Evolutionary conservation across 2,329 filamentous ascomycete genomes (phyloP), one percentile per base, ranked within the genome.

Genomic region (Waltergamsia citrina): DNA sequence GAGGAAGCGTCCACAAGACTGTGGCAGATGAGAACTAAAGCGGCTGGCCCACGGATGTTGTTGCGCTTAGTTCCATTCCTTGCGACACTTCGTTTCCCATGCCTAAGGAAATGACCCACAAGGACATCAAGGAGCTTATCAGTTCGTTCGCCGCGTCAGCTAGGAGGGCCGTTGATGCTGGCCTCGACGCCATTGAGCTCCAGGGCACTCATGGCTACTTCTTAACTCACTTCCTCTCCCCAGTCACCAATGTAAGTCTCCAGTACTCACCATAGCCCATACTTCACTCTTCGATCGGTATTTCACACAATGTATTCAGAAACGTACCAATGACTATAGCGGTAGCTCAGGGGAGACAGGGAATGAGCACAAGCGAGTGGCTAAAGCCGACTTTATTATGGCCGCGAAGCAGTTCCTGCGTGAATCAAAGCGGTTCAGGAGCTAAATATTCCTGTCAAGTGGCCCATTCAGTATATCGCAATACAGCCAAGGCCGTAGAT

Each of bases 321-420:
- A 63, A 52, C 67, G 78, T 30, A 81, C 71, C 16, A 78, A 82
- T 50, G 45, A 66, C 34, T 83, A 82, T 50, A 78, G 79, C 33
- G 78, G 79, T 36, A 66, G 62, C 49, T 74, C 2, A 87, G 88
- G 5, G 63, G 73, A 38, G 83, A 94, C 46, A 78, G 70, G 24
- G 71, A 71, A 77, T 49, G 59, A 63, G 36, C 59, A 53, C 12
- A 54, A 36, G 51, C 46, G 42, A 22, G 33, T 23, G 5, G 48
- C 67, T 12, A 59, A 64, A 50, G 74, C 71, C 2, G 87, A 95
- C 50, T 55, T 88, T n/a, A 76, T 81, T 1, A 67, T 90, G 14
- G 67, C 81, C 2, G 88, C 74, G 0, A 68, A 85, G 36, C 80
- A 82, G 49, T 92, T 92, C 57, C 67, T 93, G 59, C 76, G 85